Base-by-base conservation (phyloP, 306 rosid genomes). In the Datisca glomerata region DNA sequence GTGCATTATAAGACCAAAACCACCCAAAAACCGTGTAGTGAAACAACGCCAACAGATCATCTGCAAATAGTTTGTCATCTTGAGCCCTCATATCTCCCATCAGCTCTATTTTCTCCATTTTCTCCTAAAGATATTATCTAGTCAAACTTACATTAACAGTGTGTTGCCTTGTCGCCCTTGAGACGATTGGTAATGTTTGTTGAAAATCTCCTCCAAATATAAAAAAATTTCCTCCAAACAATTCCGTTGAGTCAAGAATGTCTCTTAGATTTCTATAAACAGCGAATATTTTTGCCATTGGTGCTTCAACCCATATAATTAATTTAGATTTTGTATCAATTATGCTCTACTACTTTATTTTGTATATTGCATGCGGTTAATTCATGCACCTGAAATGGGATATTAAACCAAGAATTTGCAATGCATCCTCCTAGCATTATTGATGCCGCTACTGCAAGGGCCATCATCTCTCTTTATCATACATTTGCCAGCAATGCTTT, bases 221-320 rank as follows among this genome's bases (percentile, higher is more conserved):
- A 47, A 34, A 3, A 11, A 33, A 24, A 12, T 47, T 47, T 9
- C 38, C 38, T 1, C 18, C 41, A 45, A 24, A 24, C 5, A 35
- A n/a, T 15, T 20, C 2, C 8, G 1, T 8, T 6, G 11, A 13
- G 10, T 45, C n/a, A 24, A 7, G 13, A n/a, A 45, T 24, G 8
- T 45, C 50, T 45, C 5, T 15, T 4, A 43, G n/a, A 24, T 14
- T 21, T 21, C n/a, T 4, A 15, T 45, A 20, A 1, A 45, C 11
- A 15, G 16, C 7, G 7, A 5, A 23, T 45, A 6, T 7, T 23
- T 25, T 13, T 4, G 2, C 10, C 20, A 19, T 18, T 4, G 25
- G 41, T 7, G 41, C 53, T 14, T 29, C 53, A 47, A 28, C 31
- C 39, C 52, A 47, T 8, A 47, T 28, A 8, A 29, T 47, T 3